Evolutionary conservation across 1,139 yeast species (phyloP), one percentile per base, ranked within the genome.

Genomic region (Cylindricascospora bacillispora): DNA sequence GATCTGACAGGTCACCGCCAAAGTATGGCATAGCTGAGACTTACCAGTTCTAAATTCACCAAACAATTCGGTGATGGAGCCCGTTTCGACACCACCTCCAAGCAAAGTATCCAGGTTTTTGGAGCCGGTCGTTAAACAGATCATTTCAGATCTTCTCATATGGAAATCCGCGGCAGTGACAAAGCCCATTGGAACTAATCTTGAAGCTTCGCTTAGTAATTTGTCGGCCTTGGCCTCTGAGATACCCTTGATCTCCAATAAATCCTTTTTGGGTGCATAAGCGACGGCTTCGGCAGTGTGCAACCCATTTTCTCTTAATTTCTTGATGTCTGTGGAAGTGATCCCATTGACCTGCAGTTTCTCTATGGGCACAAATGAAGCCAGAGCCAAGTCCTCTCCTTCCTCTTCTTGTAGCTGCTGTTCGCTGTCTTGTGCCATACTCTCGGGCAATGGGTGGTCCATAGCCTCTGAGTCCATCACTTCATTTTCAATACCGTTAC

Each of bases 31-130:
- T 31, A 89, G 61, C 60, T 89, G 99, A 4, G 95, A 83, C 55
- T 89, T 89, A 29, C 99, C 99, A 1, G 98, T 89, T 59, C 98
- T 73, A 55, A 86, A 92, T 57, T 89, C 98, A 25, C 99, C 99
- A 62, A 83, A 89, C 6, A 86, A 72, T 57, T 89, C 99, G 1
- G 99, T 89, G 43, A 92, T 80, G 1, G 94, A 79, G 2, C 99
- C 99, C 0, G 99, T 89, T 56, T 89, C 99, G 31, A 89, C 70
- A 18, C 99, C 99, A 29, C 99, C 99, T 7, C 95, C 97, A 20
- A 92, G 62, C 32, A 92, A 63, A 1, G 95, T 85, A 53, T 89
- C 98, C 34, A 89, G 64, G 48, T 85, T 93, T 49, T 85, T 83
- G 4, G 97, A 85, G 1, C 99, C 98, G 0, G 98, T 86, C 3